phyloP scores from a whole-genome alignment of 345 rosid species.

The Adansonia digitata region DNA sequence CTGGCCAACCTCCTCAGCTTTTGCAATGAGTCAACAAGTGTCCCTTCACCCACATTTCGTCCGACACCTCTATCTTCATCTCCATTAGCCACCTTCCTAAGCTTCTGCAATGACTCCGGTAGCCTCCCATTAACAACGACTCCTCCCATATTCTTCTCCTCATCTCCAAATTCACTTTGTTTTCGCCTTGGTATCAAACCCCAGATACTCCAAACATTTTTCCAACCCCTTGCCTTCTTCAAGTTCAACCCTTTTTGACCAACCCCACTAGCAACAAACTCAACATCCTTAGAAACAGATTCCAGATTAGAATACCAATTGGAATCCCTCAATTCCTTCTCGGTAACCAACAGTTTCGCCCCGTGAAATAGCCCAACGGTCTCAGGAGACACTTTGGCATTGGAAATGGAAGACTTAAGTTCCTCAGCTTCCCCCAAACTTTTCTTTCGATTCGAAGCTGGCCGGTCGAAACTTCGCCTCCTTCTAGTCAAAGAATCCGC shows the following conservation, averaged over 20 bases:
- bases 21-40: conserved; percentile 11
- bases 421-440: conserved; percentile 64
- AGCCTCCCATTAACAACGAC: neutral
- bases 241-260: conserved; percentile 25
- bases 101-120: conserved; percentile 10
- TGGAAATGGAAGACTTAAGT: conserved; percentile 46
- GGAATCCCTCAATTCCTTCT: conserved; percentile 52
- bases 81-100: conserved; percentile 10
- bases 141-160: conserved; percentile 15
- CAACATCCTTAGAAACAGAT: conserved; percentile 44
- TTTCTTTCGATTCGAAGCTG: conserved; percentile 42
- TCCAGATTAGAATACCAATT: conserved; percentile 47
- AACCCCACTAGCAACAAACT: conserved; percentile 36
- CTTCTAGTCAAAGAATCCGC: conserved; percentile 46
- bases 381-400: conserved; percentile 43
- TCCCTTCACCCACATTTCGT: neutral
- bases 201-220: conserved; percentile 63
- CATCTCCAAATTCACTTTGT: conserved; percentile 31
- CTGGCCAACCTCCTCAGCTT: neutral
- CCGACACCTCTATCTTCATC: neutral
- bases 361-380: conserved; percentile 40
- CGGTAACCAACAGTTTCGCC: conserved; percentile 51
- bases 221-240: conserved; percentile 47
- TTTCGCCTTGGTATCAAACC: conserved; percentile 55
- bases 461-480: conserved; percentile 70